These are phyloP conservation scores for Fusarium veterinarium DNA, from an alignment of 2,329 filamentous ascomycete species.

Conservation along the genomic window DNA sequence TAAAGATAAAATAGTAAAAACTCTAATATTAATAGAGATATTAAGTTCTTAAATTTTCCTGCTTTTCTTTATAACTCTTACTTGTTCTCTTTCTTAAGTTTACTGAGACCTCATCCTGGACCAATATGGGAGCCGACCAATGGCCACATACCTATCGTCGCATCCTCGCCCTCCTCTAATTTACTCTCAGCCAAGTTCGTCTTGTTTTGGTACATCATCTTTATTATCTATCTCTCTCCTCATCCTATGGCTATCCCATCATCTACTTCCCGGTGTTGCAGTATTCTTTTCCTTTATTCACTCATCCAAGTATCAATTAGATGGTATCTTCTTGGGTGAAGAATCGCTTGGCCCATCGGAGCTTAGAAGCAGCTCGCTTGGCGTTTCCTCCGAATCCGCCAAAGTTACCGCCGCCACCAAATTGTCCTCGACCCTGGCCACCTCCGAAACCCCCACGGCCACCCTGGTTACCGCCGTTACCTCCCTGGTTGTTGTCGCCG, in stretches of 20 bases:
- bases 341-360: constrained; percentile 31
- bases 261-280: not conserved
- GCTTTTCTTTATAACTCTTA: no score
- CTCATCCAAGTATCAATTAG: not conserved
- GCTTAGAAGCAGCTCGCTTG: constrained; percentile 16
- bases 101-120: not conserved
- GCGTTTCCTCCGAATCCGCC: constrained; percentile 23
- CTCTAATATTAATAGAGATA: no score
- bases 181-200: not conserved
- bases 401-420: not conserved
- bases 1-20: no score
- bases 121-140: not conserved
- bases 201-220: not conserved
- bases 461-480: not conserved
- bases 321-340: not conserved
- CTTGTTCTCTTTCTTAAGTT: no score
- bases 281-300: not conserved
- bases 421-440: not conserved
- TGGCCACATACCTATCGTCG: not conserved
- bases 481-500: not conserved
- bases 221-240: not conserved
- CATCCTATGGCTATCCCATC: not conserved
- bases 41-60: no score
- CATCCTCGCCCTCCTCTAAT: not conserved
- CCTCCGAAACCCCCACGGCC: not conserved